phyloP scores from a whole-genome alignment of 768 basidiomycete species.

The Pleurotus sapidus region DNA sequence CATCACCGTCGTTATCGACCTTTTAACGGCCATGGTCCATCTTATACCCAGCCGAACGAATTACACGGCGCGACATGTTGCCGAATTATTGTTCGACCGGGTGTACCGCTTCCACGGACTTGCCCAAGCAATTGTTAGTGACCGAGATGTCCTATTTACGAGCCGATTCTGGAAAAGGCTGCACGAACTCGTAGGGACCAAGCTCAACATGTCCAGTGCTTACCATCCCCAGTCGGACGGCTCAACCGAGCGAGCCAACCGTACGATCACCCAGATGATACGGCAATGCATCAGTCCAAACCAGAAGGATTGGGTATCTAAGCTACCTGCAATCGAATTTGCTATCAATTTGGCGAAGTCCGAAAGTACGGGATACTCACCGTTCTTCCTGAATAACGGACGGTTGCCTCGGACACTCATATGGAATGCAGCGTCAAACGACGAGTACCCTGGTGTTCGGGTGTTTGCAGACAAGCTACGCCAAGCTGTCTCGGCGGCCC shows the following conservation, averaged over 20 bases:
- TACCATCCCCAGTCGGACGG: too few relatives aligned
- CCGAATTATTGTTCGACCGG: conserved; percentile 16
- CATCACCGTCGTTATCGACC: neutral
- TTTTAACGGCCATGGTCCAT: conserved; percentile 11
- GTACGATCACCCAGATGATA: conserved; percentile 26
- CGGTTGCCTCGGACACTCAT: too few relatives aligned
- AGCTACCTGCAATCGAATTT: too few relatives aligned
- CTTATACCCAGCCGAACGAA: conserved; percentile 10
- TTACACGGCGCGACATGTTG: conserved; percentile 13
- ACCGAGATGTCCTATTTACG: too few relatives aligned
- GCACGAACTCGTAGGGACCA: conserved; percentile 14
- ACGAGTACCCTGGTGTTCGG: conserved; percentile 17
- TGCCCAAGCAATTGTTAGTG: conserved; percentile 15
- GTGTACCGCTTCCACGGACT: conserved; percentile 28
- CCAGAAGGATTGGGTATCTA: conserved; percentile 8
- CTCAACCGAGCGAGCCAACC: conserved; percentile 21
- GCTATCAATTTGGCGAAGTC: conserved; percentile 16
- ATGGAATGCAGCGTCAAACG: too few relatives aligned
- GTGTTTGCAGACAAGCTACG: conserved; percentile 17
- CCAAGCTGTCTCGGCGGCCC: conserved; percentile 20
- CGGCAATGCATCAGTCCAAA: conserved; percentile 16
- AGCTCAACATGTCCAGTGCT: conserved; percentile 22
- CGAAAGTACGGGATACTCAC: conserved; percentile 7
- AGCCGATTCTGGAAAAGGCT: conserved; percentile 11
- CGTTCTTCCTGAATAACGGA: too few relatives aligned